These are phyloP conservation scores for Nemania sp. DNA, from an alignment of 2,329 filamentous ascomycete species.

Conservation along the genomic window DNA sequence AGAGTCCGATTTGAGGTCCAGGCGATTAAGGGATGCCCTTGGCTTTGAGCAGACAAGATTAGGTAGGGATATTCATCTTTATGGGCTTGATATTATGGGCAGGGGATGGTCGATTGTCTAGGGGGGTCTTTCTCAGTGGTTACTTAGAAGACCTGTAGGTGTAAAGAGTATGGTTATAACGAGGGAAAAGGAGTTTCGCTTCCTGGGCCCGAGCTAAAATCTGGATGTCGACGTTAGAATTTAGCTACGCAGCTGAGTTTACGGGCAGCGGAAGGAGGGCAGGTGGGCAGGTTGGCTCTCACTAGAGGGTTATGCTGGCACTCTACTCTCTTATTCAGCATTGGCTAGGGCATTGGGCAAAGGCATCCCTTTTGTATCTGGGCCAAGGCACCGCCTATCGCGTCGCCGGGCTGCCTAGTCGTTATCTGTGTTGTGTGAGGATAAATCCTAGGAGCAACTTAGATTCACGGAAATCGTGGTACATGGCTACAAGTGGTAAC, in stretches of 20 bases:
- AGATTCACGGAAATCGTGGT: too few species aligned
- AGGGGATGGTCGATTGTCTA: neutral
- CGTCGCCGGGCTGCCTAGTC: too few species aligned
- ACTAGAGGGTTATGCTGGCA: neutral
- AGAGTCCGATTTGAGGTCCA: neutral
- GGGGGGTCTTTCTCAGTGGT: neutral
- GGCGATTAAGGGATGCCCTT: neutral
- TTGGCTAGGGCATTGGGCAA: neutral
- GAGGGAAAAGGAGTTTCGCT: too few species aligned
- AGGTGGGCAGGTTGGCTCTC: neutral
- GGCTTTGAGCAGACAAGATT: neutral
- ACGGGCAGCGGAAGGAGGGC: neutral
- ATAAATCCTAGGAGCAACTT: too few species aligned
- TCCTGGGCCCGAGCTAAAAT: too few species aligned
- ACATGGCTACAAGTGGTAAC: too few species aligned
- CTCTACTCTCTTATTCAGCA: neutral
- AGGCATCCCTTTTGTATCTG: neutral
- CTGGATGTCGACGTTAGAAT: too few species aligned
- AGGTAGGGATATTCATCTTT: neutral
- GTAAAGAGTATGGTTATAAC: too few species aligned
- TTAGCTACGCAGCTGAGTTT: too few species aligned
- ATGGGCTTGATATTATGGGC: neutral
- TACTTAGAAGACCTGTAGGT: neutral
- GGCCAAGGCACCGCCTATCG: too few species aligned
- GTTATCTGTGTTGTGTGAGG: too few species aligned